Percentiles rank a stretch among this genome's conserved stretches.
Conservation (phyloP, 345 rosid genomes). For the Eutrema japonicum region DNA sequence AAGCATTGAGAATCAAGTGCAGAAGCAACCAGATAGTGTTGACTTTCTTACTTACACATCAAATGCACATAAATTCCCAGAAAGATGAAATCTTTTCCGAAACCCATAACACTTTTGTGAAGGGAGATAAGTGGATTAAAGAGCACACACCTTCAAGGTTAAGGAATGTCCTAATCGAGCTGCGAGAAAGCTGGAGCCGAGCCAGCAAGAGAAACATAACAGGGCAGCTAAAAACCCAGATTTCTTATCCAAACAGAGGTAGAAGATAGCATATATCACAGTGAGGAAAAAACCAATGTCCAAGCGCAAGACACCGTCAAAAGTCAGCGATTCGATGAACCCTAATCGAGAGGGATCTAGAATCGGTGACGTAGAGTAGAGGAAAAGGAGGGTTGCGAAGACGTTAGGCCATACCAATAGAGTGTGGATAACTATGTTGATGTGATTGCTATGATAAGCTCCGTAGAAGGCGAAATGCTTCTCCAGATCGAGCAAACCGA, state of each 20-base stretch:
- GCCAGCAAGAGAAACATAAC: constrained; percentile 73
- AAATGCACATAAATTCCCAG: neutral
- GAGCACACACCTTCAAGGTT: constrained; percentile 59
- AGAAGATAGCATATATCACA: constrained; percentile 55
- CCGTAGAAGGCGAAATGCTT: constrained; percentile 86
- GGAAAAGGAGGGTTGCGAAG: constrained; percentile 62
- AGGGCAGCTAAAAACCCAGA: constrained; percentile 83
- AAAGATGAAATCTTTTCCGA: neutral
- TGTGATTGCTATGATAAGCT: constrained; percentile 73
- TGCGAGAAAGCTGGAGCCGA: constrained; percentile 61
- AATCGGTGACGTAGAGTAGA: constrained; percentile 60
- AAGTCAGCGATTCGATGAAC: constrained; percentile 38
- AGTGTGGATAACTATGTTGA: constrained; percentile 67
- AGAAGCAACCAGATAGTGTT: neutral
- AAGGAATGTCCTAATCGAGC: constrained; percentile 56
- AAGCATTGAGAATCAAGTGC: no score
- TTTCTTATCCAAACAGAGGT: constrained; percentile 61
- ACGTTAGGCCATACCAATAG: constrained; percentile 81
- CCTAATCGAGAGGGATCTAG: constrained; percentile 44
- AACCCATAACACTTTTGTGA: neutral
- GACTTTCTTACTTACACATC: neutral
- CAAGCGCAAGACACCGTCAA: constrained; percentile 49
- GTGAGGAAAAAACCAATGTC: constrained; percentile 64
- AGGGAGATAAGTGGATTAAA: neutral
- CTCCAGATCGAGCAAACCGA: constrained; percentile 71